Evolutionary conservation across 495 filamentous ascomycete species (phyloP).

Genomic region (Neurospora sp.): DNA sequence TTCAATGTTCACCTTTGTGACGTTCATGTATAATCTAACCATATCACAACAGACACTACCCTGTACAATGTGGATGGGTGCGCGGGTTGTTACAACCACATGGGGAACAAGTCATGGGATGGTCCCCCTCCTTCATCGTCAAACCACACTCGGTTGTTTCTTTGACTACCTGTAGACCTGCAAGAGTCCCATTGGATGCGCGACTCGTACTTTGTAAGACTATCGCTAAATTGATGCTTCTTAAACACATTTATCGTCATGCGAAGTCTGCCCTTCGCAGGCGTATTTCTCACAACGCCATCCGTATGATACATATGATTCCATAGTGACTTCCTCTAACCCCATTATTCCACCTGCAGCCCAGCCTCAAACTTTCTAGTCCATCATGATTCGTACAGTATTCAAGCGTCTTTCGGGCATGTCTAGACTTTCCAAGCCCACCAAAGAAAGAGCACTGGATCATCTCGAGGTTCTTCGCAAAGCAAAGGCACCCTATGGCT

Average conservation of each 20-base stretch:
- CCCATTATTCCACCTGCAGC: neutral
- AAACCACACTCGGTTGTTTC: neutral
- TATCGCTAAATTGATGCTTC: neutral
- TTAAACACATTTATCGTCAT: neutral
- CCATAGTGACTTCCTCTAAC: neutral
- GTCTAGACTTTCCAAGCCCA: neutral
- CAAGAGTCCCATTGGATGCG: neutral
- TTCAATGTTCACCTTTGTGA: neutral
- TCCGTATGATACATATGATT: neutral
- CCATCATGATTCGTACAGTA: neutral
- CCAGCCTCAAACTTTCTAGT: neutral
- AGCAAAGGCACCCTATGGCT: conserved; percentile 1
- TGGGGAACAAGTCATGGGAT: conserved; percentile 11
- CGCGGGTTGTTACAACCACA: conserved; percentile 8
- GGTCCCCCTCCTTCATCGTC: neutral
- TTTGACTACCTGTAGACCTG: neutral
- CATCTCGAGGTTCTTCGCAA: neutral
- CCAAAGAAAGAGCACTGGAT: neutral
- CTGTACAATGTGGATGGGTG: conserved; percentile 7
- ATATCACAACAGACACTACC: conserved; percentile 6
- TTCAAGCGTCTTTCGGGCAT: neutral
- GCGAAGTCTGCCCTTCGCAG: neutral
- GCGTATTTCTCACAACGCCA: neutral
- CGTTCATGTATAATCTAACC: neutral
- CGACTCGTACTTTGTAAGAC: neutral